Evolutionary conservation across 495 filamentous ascomycete genomes (phyloP).

Genomic region (Xylaria curta): DNA sequence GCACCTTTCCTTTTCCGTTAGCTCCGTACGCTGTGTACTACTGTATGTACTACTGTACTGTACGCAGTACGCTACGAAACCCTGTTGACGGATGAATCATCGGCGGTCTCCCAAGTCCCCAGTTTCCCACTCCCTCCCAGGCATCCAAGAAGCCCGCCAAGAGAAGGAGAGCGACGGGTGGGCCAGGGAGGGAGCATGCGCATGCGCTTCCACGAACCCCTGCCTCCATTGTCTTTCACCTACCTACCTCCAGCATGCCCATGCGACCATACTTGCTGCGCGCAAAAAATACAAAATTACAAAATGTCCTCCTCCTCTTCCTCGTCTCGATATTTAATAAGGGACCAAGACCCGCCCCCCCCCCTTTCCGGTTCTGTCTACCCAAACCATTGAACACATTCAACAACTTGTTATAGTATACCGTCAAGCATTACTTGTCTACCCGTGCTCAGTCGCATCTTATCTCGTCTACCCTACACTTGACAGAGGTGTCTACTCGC

Average conservation of each 20-base stretch:
- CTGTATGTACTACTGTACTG: slow-evolving; percentile 36
- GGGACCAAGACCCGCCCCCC: slow-evolving; percentile 18
- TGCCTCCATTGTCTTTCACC: slow-evolving; percentile 8
- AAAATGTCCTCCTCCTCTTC: slow-evolving; percentile 29
- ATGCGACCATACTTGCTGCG: slow-evolving; percentile 8
- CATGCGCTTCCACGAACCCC: slow-evolving; percentile 3
- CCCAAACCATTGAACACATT: slow-evolving; percentile 23
- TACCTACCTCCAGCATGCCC: slow-evolving; percentile 5
- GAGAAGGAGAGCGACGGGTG: neutral
- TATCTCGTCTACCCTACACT: slow-evolving; percentile 38
- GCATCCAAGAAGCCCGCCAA: slow-evolving; percentile 16
- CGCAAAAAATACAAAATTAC: slow-evolving; percentile 27
- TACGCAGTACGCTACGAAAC: neutral
- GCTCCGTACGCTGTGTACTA: slow-evolving; percentile 30
- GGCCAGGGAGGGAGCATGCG: slow-evolving; percentile 5
- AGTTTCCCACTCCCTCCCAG: slow-evolving; percentile 12
- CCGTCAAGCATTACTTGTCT: slow-evolving; percentile 3
- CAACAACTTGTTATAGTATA: slow-evolving; percentile 20
- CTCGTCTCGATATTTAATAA: slow-evolving; percentile 26
- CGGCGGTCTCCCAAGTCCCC: slow-evolving; percentile 5
- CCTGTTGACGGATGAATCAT: slow-evolving; percentile 18
- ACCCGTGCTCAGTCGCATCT: slow-evolving; percentile 40
- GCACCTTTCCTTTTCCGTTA: slow-evolving; percentile 41
- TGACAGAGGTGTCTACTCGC: slow-evolving; percentile 2
- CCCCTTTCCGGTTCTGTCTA: slow-evolving; percentile 11